Evolutionary conservation across 2,329 filamentous ascomycete species (phyloP), one percentile per base, ranked within the genome.

Genomic region (Ophiocordyceps camponoti-rufipedis): DNA sequence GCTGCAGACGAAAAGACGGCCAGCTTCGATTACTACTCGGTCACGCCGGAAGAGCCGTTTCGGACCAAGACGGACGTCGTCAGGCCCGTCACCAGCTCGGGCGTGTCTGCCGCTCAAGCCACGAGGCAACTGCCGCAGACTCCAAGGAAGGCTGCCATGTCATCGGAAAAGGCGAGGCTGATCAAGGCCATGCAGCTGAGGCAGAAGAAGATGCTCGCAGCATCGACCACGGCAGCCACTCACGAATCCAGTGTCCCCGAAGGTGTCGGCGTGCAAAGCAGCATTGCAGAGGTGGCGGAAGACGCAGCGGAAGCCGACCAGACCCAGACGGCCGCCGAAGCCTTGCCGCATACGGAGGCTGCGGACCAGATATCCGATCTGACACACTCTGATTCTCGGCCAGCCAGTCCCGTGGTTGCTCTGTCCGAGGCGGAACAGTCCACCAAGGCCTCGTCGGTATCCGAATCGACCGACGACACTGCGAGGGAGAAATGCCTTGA

Each of bases 121-220:
- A 50, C 60, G 31, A 58, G 63, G 29, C 56, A 62, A 4, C 51
- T 67, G 46, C 66, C 69, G 13, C 57, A 71, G 39, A 28, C 23
- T 53, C 62, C 68, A 6, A 52, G 54, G 35, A 66, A 65, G 53
- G 62, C 64, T 61, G 54, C 69, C 59, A 82, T 93, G 55, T 86
- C 85, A 1, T 85, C 85, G 1, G 91, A 98, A 61, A 96, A 93
- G 65, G 78, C 85, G 49, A 75, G 91, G 46, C 68, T 98, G 50
- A 88, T 94, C 85, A 95, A 93, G 65, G 91, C 91, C 8, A 73
- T 95, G 65, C 84, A 95, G 61, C 63, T 95, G 53, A 75, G 89
- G 45, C 91, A 93, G 62, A 86, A 83, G 63, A 87, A 86, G 60
- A 38, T n/a, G 33, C 33, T 38, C 33, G 14, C 14, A 12, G 33